A percentile compares a stretch with the other conserved stretches of the same genome.
Evolutionary conservation across 257 asterid species (phyloP).

Genomic region (Scutellaria baicalensis): DNA sequence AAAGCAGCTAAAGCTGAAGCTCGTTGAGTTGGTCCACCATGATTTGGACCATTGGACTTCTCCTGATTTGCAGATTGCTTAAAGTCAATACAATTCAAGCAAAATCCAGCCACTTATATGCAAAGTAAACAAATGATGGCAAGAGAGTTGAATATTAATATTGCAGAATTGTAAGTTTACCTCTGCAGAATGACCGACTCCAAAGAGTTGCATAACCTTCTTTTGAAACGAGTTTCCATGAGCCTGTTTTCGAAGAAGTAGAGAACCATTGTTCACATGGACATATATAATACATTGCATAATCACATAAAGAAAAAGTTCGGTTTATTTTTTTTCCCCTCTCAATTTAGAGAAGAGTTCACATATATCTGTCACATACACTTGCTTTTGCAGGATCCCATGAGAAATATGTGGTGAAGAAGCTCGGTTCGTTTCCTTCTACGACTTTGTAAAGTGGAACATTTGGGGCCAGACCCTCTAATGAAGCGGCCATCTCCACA

Average conservation of each 20-base stretch:
- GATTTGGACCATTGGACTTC: conserved; percentile 49
- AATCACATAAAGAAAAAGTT: not conserved
- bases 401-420: conserved; percentile 85
- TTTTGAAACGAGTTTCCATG: conserved; percentile 96
- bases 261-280: not conserved
- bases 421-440: conserved; percentile 95
- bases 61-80: conserved; percentile 35
- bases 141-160: not conserved
- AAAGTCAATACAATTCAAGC: conserved; percentile 1
- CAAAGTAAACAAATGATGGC: not conserved
- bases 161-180: conserved; percentile 36
- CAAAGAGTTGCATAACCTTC: conserved; percentile 82
- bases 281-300: not conserved
- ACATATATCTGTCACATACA: conserved; percentile 36
- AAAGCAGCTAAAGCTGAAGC: conserved; percentile 98
- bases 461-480: conserved; percentile 69
- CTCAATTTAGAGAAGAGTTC: not conserved
- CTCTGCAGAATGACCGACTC: conserved; percentile 72
- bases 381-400: conserved; percentile 95
- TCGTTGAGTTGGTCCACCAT: conserved; percentile 92
- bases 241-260: conserved; percentile 39
- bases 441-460: conserved; percentile 80
- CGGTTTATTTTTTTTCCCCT: not conserved
- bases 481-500: conserved; percentile 69
- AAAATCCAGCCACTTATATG: not conserved